Percentiles rank a stretch among this genome's conserved stretches.
Evolutionary conservation across 805 yeast species (phyloP).

Genomic region (Candida tammaniensis): DNA sequence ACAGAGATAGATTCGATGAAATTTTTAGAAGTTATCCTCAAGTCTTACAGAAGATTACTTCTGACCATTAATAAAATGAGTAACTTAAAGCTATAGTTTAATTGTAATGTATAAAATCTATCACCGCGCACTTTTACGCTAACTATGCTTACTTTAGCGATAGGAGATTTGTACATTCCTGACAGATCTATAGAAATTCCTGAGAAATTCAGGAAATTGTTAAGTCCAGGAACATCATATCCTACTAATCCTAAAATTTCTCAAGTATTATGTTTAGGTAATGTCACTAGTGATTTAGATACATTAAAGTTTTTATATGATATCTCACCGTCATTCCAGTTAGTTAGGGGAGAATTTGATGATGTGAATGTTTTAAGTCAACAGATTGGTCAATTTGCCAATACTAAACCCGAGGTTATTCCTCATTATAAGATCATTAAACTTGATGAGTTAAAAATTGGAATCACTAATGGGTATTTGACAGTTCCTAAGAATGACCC

Average conservation of each 20-base stretch:
- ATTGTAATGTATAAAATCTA: too few relatives aligned
- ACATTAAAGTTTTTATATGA: slow-evolving; percentile 63
- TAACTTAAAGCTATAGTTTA: too few relatives aligned
- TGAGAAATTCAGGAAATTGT: slow-evolving; percentile 63
- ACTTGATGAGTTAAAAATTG: slow-evolving; percentile 72
- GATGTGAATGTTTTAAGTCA: slow-evolving; percentile 37
- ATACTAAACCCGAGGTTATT: slow-evolving; percentile 23
- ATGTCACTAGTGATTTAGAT: slow-evolving; percentile 64
- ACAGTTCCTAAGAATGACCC: slow-evolving; percentile 87
- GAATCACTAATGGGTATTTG: slow-evolving; percentile 81
- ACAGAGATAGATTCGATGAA: slow-evolving; percentile 64
- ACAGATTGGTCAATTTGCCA: slow-evolving; percentile 19
- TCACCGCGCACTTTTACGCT: too few relatives aligned
- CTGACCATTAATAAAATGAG: slow-evolving; percentile 26
- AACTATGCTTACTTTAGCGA: slow-evolving; percentile 55
- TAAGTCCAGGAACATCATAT: slow-evolving; percentile 57
- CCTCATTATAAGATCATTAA: slow-evolving; percentile 66
- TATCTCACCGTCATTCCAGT: slow-evolving; percentile 67
- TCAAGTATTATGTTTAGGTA: slow-evolving; percentile 83
- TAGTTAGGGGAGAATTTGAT: slow-evolving; percentile 85
- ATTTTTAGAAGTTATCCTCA: slow-evolving; percentile 66
- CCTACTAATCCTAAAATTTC: slow-evolving; percentile 63
- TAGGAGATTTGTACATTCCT: slow-evolving; percentile 90
- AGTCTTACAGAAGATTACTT: slow-evolving; percentile 53
- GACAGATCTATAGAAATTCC: slow-evolving; percentile 71